Percentiles rank a stretch among this genome's conserved stretches.
phyloP scores from a whole-genome alignment of 495 filamentous ascomycete species.

The Amphirosellinia nigrospora region DNA sequence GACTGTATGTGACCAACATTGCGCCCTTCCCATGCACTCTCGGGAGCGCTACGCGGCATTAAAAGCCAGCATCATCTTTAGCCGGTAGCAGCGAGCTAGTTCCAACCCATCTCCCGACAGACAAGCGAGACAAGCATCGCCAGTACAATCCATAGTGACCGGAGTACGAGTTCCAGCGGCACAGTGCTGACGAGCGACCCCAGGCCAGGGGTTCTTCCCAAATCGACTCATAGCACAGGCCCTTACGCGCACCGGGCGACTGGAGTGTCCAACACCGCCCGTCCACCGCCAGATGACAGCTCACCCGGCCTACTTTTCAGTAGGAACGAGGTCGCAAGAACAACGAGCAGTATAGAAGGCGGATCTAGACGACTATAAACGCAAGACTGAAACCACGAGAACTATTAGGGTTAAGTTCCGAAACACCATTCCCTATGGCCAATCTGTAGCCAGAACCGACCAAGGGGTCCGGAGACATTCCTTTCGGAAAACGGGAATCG shows the following conservation, averaged over 20 bases:
- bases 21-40: slow-evolving; percentile 46
- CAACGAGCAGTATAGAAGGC: slow-evolving; percentile 46
- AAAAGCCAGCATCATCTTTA: slow-evolving; percentile 31
- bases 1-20: slow-evolving; percentile 51
- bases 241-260: slow-evolving; percentile 48
- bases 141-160: slow-evolving; percentile 57
- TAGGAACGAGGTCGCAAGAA: slow-evolving; percentile 37
- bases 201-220: slow-evolving; percentile 66
- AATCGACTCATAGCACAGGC: slow-evolving; percentile 64
- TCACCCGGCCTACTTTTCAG: slow-evolving; percentile 49
- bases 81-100: slow-evolving; percentile 43
- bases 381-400: slow-evolving; percentile 62
- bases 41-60: slow-evolving; percentile 19
- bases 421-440: slow-evolving; percentile 59
- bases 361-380: slow-evolving; percentile 47
- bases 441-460: slow-evolving; percentile 35
- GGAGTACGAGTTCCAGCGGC: slow-evolving; percentile 66
- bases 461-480: slow-evolving; percentile 60
- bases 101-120: slow-evolving; percentile 42
- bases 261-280: slow-evolving; percentile 50
- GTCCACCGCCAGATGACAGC: slow-evolving; percentile 43
- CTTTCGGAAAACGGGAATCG: slow-evolving; percentile 68
- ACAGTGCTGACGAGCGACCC: slow-evolving; percentile 66
- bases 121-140: slow-evolving; percentile 42
- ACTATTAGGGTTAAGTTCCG: slow-evolving; percentile 83